Percentiles rank a stretch among this genome's conserved stretches.
Evolutionary conservation across 495 filamentous ascomycete genomes (phyloP).

Genomic region (Xylaria palmicola): DNA sequence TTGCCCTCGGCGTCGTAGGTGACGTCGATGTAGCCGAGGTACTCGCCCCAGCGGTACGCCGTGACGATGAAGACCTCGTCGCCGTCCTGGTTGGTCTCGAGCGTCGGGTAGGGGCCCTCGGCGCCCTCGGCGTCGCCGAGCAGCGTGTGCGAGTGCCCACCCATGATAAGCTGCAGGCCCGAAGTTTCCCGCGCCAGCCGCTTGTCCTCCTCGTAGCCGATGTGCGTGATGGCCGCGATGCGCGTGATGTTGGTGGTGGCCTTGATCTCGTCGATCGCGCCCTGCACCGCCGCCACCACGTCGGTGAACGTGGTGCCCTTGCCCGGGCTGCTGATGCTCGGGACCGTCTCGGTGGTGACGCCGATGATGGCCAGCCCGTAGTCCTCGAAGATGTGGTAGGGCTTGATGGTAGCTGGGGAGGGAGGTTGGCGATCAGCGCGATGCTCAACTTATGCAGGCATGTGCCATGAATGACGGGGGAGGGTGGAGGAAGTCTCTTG

Average conservation of each 20-base stretch:
- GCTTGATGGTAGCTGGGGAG: conserved; percentile 48
- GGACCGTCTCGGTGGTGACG: conserved; percentile 55
- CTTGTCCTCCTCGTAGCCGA: conserved; percentile 58
- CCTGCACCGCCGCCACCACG: conserved; percentile 48
- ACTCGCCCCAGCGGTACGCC: conserved; percentile 60
- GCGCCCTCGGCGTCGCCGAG: conserved; percentile 51
- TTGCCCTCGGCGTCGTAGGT: conserved; percentile 52
- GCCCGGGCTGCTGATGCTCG: conserved; percentile 51
- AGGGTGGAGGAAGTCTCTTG: not conserved
- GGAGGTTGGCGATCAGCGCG: not conserved
- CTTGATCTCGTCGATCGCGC: conserved; percentile 52
- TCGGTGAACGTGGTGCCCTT: conserved; percentile 52
- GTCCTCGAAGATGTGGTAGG: conserved; percentile 56
- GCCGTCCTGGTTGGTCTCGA: conserved; percentile 53
- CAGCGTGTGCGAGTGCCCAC: conserved; percentile 60
- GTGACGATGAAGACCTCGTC: conserved; percentile 63
- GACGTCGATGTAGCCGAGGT: conserved; percentile 59
- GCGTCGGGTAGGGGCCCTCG: conserved; percentile 55
- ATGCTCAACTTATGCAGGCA: not conserved
- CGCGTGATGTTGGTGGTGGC: conserved; percentile 50
- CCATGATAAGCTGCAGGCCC: conserved; percentile 57
- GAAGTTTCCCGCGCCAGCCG: conserved; percentile 49
- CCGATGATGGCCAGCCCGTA: conserved; percentile 57
- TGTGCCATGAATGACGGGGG: not conserved
- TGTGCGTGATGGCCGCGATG: conserved; percentile 58